phyloP scores from a whole-genome alignment of 371 early-diverging fungal genomes.

The Mortierella polycephala region DNA sequence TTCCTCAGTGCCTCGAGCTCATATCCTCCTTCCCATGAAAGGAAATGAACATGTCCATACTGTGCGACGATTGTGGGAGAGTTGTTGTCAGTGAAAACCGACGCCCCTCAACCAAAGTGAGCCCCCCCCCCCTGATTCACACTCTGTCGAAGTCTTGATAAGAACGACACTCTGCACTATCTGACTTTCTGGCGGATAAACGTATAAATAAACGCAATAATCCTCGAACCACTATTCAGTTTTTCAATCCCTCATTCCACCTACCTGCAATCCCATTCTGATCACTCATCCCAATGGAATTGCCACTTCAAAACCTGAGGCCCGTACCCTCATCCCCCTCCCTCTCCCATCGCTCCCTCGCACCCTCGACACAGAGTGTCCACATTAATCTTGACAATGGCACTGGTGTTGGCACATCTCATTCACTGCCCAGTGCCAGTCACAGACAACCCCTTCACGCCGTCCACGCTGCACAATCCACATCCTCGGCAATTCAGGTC shows the following conservation, averaged over 20 bases:
- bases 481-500: conserved; percentile 21
- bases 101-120: too few relatives aligned
- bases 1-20: too few relatives aligned
- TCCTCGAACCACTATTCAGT: too few relatives aligned
- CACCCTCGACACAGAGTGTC: background rate
- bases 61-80: too few relatives aligned
- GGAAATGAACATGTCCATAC: too few relatives aligned
- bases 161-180: too few relatives aligned
- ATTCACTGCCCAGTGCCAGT: background rate
- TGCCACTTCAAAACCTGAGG: conserved; percentile 7
- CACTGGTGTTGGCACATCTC: conserved; percentile 5
- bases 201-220: too few relatives aligned
- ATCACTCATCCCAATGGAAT: conserved; percentile 18
- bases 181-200: too few relatives aligned
- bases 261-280: background rate
- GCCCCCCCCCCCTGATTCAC: too few relatives aligned
- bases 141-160: too few relatives aligned
- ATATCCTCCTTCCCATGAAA: too few relatives aligned
- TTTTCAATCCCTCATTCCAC: background rate
- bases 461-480: conserved; percentile 16
- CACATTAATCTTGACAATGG: conserved; percentile 8
- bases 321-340: conserved; percentile 22
- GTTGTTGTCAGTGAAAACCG: too few relatives aligned
- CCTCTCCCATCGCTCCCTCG: conserved; percentile 28
- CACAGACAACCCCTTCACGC: conserved; percentile 6